A percentile compares a stretch with the other conserved stretches of the same genome.
These are phyloP conservation scores for Apiospora rasikravindrae DNA, from an alignment of 2,329 filamentous ascomycete species.

Conservation along the genomic window DNA sequence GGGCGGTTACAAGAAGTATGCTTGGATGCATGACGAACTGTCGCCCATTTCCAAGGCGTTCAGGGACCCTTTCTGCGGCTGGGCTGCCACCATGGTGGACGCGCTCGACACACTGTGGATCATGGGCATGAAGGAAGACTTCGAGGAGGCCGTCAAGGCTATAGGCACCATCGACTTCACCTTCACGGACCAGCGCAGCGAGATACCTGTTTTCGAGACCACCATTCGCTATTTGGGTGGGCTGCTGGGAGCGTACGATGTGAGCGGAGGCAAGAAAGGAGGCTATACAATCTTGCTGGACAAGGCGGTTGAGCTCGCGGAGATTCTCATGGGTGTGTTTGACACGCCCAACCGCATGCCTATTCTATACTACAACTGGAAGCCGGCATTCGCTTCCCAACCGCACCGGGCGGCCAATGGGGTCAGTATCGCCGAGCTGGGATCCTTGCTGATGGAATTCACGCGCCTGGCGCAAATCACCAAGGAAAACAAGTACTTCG, in stretches of 20 bases:
- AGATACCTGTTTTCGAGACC: constrained; percentile 92
- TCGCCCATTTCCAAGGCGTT: constrained; percentile 70
- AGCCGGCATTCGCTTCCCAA: constrained; percentile 66
- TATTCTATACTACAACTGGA: constrained; percentile 79
- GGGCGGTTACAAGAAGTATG: constrained; percentile 78
- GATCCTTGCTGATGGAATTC: constrained; percentile 85
- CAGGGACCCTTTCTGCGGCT: constrained; percentile 84
- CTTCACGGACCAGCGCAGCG: constrained; percentile 60
- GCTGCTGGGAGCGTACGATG: constrained; percentile 83
- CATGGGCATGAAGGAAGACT: constrained; percentile 71
- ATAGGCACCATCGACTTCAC: constrained; percentile 78
- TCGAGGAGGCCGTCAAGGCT: constrained; percentile 66
- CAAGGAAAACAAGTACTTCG: constrained; percentile 81
- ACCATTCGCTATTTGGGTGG: constrained; percentile 91
- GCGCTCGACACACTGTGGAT: constrained; percentile 75
- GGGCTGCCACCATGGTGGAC: constrained; percentile 72
- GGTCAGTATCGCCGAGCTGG: constrained; percentile 70
- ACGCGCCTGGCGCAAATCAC: constrained; percentile 88
- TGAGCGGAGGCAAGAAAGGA: constrained; percentile 66
- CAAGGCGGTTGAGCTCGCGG: constrained; percentile 74
- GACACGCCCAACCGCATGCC: constrained; percentile 96
- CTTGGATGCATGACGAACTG: constrained; percentile 88
- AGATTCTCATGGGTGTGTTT: constrained; percentile 74
- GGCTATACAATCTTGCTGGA: constrained; percentile 68
- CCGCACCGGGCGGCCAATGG: constrained; percentile 64